Evolutionary conservation across 2,329 filamentous ascomycete species (phyloP).

Genomic region (Penicillium sp.): DNA sequence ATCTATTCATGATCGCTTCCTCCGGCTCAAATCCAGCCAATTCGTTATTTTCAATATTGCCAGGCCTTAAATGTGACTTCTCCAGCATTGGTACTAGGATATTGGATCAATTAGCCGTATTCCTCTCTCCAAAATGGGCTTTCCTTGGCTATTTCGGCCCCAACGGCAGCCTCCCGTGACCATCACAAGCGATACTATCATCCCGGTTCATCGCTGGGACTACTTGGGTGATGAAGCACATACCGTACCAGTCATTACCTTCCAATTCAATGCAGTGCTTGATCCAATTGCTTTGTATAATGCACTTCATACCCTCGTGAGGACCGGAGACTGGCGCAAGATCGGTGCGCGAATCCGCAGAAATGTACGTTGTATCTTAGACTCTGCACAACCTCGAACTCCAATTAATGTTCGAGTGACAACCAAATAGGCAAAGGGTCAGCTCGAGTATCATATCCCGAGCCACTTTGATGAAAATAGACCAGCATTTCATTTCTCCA

Average conservation of each 20-base stretch:
- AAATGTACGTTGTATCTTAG: not conserved
- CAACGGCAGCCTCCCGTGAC: not conserved
- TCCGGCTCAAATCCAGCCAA: too few species aligned
- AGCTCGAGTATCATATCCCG: not conserved
- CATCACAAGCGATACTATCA: not conserved
- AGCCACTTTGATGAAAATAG: not conserved
- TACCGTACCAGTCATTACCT: not conserved
- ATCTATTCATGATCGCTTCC: too few species aligned
- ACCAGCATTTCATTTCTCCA: not conserved
- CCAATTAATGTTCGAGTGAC: not conserved
- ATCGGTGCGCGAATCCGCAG: not conserved
- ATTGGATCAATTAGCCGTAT: too few species aligned
- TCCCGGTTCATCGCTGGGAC: not conserved
- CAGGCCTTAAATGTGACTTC: too few species aligned
- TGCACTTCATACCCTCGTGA: not conserved
- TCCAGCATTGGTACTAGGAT: too few species aligned
- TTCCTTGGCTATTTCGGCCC: not conserved
- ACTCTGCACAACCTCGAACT: not conserved
- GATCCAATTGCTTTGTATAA: not conserved
- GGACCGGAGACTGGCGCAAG: not conserved
- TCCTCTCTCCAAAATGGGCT: not conserved
- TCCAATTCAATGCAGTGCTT: not conserved
- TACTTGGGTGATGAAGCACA: not conserved
- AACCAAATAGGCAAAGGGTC: not conserved
- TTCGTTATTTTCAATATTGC: too few species aligned